Conservation (phyloP, 768 basidiomycete genomes). For the Pleurotus sapidus region DNA sequence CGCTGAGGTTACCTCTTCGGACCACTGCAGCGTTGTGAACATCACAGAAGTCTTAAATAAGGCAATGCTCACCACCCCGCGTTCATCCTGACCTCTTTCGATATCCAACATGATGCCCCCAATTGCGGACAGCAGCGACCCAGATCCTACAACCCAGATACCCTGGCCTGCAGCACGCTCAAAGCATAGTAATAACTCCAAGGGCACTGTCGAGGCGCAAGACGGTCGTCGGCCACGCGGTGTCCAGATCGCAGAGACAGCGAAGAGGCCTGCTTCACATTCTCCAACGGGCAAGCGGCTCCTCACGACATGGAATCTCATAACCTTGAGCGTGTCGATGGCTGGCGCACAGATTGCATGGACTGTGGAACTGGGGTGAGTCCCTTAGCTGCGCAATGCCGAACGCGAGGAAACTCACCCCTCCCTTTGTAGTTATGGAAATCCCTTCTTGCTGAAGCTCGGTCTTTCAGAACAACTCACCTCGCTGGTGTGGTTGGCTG, state of each 20-base stretch:
- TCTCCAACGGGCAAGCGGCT: slow-evolving; percentile 29
- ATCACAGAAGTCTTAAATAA: background rate
- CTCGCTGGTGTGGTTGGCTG: slow-evolving; percentile 92
- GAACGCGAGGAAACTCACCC: slow-evolving; percentile 10
- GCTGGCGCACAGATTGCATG: slow-evolving; percentile 93
- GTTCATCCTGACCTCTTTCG: slow-evolving; percentile 8
- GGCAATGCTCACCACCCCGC: slow-evolving; percentile 19
- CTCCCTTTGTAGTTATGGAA: slow-evolving; percentile 74
- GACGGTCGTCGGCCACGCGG: slow-evolving; percentile 7
- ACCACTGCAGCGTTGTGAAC: too few species aligned
- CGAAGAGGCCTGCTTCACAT: slow-evolving; percentile 17
- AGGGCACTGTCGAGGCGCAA: slow-evolving; percentile 11
- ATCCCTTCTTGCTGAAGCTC: slow-evolving; percentile 77
- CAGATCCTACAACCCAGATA: slow-evolving; percentile 76
- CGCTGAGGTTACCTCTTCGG: background rate
- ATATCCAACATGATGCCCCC: slow-evolving; percentile 56
- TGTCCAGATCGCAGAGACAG: background rate
- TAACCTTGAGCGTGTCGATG: slow-evolving; percentile 88
- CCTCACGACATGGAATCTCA: slow-evolving; percentile 65
- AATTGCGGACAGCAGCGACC: slow-evolving; percentile 52
- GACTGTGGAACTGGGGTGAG: slow-evolving; percentile 91
- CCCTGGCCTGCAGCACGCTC: slow-evolving; percentile 58
- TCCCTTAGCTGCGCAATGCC: background rate
- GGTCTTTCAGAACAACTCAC: slow-evolving; percentile 85
- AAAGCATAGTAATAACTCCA: slow-evolving; percentile 7